These are phyloP conservation scores for Dryas octopetala DNA, from an alignment of 306 rosid species.

Conservation along the genomic window DNA sequence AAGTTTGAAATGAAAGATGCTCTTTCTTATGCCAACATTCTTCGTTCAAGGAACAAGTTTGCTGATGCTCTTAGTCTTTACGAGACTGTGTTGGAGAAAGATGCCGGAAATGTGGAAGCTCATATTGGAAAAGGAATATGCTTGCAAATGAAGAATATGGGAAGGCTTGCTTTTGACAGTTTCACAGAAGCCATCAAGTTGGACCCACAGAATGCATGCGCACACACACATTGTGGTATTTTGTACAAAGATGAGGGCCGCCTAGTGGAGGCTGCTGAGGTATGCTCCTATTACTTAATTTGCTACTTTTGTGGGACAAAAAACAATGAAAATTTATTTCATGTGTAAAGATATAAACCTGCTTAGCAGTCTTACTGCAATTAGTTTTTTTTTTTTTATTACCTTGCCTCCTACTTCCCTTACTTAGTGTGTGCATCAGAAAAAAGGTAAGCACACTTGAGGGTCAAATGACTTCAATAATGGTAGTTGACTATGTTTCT, in stretches of 20 bases:
- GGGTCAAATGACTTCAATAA: not conserved
- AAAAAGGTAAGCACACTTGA: not conserved
- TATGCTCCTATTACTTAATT: constrained; percentile 33
- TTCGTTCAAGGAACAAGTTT: constrained; percentile 90
- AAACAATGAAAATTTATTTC: not conserved
- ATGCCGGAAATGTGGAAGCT: constrained; percentile 72
- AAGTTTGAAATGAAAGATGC: constrained; percentile 62
- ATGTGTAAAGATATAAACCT: constrained; percentile 1
- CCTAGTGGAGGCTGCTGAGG: constrained; percentile 94
- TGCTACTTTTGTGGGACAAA: not conserved
- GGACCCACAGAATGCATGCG: constrained; percentile 87
- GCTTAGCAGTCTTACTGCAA: not conserved
- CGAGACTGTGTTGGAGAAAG: constrained; percentile 65
- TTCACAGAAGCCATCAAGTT: constrained; percentile 72
- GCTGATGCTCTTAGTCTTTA: constrained; percentile 77
- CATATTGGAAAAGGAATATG: constrained; percentile 95
- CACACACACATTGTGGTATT: constrained; percentile 89
- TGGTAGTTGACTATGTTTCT: not conserved
- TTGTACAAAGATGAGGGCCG: constrained; percentile 94
- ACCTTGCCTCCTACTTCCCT: not conserved
- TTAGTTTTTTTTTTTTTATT: not conserved
- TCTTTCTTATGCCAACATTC: constrained; percentile 69
- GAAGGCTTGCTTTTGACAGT: constrained; percentile 78
- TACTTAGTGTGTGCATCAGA: not conserved
- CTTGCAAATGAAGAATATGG: constrained; percentile 90